These are phyloP conservation scores for Claviceps sorghi DNA, from an alignment of 2,329 filamentous ascomycete species.

Conservation along the genomic window DNA sequence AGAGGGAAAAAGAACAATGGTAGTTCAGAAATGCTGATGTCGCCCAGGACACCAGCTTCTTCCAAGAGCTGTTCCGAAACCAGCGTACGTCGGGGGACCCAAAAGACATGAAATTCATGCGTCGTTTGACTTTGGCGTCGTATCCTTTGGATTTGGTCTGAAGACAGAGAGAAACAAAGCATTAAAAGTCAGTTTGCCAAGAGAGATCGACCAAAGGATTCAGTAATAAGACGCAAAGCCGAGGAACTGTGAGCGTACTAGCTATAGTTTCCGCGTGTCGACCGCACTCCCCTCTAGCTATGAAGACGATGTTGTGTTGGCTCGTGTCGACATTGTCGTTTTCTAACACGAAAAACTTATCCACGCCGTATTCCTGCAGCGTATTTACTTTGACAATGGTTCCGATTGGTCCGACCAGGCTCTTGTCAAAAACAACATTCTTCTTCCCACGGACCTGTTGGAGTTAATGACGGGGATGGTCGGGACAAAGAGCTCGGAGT, in stretches of 20 bases:
- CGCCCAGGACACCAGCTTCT: constrained; percentile 82
- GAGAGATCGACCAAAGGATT: not conserved
- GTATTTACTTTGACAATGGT: constrained; percentile 91
- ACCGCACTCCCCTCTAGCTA: constrained; percentile 79
- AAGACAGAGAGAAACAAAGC: not conserved
- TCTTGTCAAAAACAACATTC: constrained; percentile 86
- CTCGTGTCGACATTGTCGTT: constrained; percentile 90
- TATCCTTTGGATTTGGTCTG: constrained; percentile 82
- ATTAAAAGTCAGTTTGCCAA: constrained; percentile 4
- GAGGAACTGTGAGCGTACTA: constrained; percentile 42
- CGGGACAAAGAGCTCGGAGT: not conserved
- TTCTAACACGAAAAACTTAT: constrained; percentile 93
- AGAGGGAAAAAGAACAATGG: constrained; percentile 82
- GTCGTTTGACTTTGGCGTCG: constrained; percentile 76
- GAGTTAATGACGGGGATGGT: constrained; percentile 10
- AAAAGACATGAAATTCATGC: constrained; percentile 95
- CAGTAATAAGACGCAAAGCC: not conserved
- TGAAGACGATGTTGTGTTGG: constrained; percentile 88
- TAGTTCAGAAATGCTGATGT: constrained; percentile 77
- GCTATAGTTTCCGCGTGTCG: constrained; percentile 74
- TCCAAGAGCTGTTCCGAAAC: constrained; percentile 86
- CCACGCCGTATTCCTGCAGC: constrained; percentile 91
- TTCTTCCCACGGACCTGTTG: constrained; percentile 91
- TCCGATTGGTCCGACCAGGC: constrained; percentile 76
- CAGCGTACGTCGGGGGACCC: constrained; percentile 82